Evolutionary conservation across 164 flowering plant species (phyloP), one percentile per base, ranked within the genome.

Genomic region (Annona squamosa): DNA sequence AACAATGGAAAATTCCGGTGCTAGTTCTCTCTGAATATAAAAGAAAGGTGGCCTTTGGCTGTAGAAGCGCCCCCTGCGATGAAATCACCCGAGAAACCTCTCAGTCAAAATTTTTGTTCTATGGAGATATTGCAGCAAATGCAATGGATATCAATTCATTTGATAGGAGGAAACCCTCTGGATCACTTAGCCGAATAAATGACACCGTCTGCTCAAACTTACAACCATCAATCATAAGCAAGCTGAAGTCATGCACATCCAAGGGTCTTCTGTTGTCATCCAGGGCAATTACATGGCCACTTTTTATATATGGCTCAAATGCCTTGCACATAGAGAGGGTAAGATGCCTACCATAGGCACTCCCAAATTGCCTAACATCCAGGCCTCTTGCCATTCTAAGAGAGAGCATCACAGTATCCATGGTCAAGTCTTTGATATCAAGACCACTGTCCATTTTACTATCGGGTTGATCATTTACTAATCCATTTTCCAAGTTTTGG

Each of bases 121-220:
- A 94, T 13, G 97, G 89, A 74, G 88, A 79, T 73, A 92, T 79
- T 44, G 71, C 86, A 44, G 84, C 73, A 79, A 95, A 93, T 45
- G 97, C 99, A 72, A 82, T 78, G 48, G 99, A 82, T 78, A 91
- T 93, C 79, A 95, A 75, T 79, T 95, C 98, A 78, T 95, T 95
- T 3, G 99, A 95, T n/a, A 93, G 76, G 43, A 93, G 90, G 73
- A 95, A 95, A 65, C 98, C 97, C 73, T 90, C 93, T 10, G 98
- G 99, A 78, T 95, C 98, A 77, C 97, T 89, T 4, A 93, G 89
- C 82, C 97, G 79, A 43, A 91, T 76, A 74, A 78, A 85, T 1
- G 83, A 87, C 43, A 80, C 17, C 57, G 57, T 64, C 41, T 77
- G 78, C 46, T 67, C 75, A 48, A 77, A 75, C 66, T 74, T 67